A percentile compares a stretch with the other conserved stretches of the same genome.
Evolutionary conservation across 257 asterid species (phyloP).

Genomic region (Solanum rostratum): DNA sequence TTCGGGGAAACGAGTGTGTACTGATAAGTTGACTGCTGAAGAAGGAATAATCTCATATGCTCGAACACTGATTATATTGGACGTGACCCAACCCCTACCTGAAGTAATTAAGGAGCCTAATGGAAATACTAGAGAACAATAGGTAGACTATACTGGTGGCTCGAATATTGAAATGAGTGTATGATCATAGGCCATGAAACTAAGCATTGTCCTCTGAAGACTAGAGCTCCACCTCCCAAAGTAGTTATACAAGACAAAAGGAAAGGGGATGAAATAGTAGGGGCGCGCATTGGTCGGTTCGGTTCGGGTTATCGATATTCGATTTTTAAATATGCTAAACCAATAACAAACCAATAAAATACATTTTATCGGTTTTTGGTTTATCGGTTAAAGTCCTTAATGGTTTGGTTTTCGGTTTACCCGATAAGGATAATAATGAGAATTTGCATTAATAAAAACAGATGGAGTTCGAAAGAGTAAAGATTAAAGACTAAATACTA

Average conservation of each 20-base stretch:
- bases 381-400: too few species aligned
- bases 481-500: too few species aligned
- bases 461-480: too few species aligned
- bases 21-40: background rate
- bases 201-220: background rate
- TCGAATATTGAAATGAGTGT: background rate
- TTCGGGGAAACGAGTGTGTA: background rate
- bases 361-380: too few species aligned
- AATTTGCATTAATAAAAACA: too few species aligned
- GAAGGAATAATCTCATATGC: background rate
- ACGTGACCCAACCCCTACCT: background rate
- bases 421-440: too few species aligned
- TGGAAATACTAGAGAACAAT: background rate
- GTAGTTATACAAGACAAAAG: background rate
- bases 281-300: too few species aligned
- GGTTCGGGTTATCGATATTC: too few species aligned
- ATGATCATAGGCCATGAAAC: background rate
- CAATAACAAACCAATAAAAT: too few species aligned
- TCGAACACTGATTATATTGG: background rate
- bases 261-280: too few species aligned
- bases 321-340: too few species aligned
- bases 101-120: background rate
- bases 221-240: background rate
- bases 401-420: too few species aligned
- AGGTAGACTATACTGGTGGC: background rate